These are phyloP conservation scores for Aspergillus sp. DNA, from an alignment of 2,329 filamentous ascomycete species.

Conservation along the genomic window DNA sequence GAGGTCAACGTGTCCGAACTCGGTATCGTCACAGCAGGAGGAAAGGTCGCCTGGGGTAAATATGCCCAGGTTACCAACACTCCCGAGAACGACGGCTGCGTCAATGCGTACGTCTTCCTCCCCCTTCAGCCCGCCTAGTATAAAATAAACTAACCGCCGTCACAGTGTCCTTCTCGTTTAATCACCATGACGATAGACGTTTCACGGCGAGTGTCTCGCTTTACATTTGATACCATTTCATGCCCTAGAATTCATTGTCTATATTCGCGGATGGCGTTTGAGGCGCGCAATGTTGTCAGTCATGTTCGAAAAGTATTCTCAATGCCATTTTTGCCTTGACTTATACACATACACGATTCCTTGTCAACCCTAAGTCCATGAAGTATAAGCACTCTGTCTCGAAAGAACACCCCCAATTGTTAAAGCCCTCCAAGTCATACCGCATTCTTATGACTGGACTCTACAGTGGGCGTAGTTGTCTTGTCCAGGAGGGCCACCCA, in stretches of 20 bases:
- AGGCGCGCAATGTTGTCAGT: slow-evolving; percentile 18
- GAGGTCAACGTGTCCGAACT: slow-evolving; percentile 95
- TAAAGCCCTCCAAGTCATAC: too few relatives aligned
- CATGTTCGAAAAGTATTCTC: slow-evolving; percentile 18
- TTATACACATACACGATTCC: not conserved
- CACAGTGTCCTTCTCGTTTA: slow-evolving; percentile 26
- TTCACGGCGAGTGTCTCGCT: slow-evolving; percentile 1
- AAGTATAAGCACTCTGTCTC: not conserved
- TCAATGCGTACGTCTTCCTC: slow-evolving; percentile 55
- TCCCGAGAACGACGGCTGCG: slow-evolving; percentile 65
- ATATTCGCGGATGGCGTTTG: slow-evolving; percentile 22
- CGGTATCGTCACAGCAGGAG: slow-evolving; percentile 85
- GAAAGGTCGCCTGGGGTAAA: slow-evolving; percentile 92
- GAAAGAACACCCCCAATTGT: too few relatives aligned
- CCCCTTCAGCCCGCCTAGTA: not conserved
- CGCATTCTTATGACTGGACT: too few relatives aligned
- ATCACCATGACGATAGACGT: slow-evolving; percentile 10
- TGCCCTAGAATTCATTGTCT: slow-evolving; percentile 18
- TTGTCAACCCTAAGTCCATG: not conserved
- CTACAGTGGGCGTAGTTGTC: too few relatives aligned
- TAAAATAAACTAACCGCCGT: not conserved
- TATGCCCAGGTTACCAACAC: slow-evolving; percentile 70
- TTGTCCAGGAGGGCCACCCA: too few relatives aligned
- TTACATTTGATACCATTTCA: slow-evolving; percentile 24
- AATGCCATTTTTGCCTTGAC: not conserved